These are phyloP conservation scores for Heliamphora exappendiculata DNA, from an alignment of 148 eudicot genomes.

Conservation along the genomic window DNA sequence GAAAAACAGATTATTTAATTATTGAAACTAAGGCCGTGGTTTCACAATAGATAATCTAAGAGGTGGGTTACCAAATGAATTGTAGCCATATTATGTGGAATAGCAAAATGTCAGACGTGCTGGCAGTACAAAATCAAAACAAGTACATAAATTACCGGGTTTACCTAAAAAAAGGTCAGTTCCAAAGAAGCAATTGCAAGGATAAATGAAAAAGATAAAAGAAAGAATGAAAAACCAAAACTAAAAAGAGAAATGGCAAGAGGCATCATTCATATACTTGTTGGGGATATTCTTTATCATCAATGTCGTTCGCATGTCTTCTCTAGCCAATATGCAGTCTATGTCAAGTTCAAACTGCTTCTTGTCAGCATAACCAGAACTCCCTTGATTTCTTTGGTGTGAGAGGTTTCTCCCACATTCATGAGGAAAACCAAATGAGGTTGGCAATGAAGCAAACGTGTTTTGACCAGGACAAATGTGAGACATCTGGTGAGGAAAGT, in stretches of 20 bases:
- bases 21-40: neutral
- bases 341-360: slow-evolving; percentile 70
- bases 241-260: neutral
- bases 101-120: neutral
- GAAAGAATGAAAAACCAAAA: neutral
- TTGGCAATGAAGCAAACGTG: slow-evolving; percentile 30
- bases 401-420: slow-evolving; percentile 46
- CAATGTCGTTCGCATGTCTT: slow-evolving; percentile 58
- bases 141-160: neutral
- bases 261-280: slow-evolving; percentile 39
- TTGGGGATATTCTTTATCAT: slow-evolving; percentile 83
- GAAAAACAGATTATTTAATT: neutral
- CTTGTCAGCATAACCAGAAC: slow-evolving; percentile 46
- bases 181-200: neutral
- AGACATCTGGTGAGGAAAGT: slow-evolving; percentile 37
- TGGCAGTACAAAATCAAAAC: neutral
- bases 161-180: neutral
- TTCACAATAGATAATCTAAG: neutral
- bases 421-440: slow-evolving; percentile 44
- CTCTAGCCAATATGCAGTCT: slow-evolving; percentile 59
- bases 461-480: slow-evolving; percentile 35
- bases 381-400: slow-evolving; percentile 43
- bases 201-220: neutral
- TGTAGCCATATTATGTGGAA: neutral
- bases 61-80: neutral